phyloP scores from a whole-genome alignment of 2,329 filamentous ascomycete species.

The Neonectria hederae region DNA sequence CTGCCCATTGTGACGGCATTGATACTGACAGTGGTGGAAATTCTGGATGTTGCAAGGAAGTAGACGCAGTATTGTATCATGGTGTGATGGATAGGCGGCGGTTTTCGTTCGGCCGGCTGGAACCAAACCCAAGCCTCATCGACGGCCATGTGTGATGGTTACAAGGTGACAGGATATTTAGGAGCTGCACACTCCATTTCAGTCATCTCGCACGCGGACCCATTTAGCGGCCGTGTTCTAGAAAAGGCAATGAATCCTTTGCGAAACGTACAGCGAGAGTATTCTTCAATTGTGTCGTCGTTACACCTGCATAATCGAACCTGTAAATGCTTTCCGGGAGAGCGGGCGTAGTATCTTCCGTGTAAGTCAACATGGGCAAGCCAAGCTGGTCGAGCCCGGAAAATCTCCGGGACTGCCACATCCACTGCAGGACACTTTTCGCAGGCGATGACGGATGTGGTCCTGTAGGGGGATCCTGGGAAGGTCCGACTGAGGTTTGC shows the following conservation, averaged over 20 bases:
- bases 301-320: neutral
- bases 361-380: neutral
- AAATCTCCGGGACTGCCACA: neutral
- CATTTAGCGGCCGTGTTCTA: neutral
- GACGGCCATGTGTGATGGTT: neutral
- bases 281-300: neutral
- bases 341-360: neutral
- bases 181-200: neutral
- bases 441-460: neutral
- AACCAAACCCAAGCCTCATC: neutral
- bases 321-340: neutral
- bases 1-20: neutral
- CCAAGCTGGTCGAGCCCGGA: neutral
- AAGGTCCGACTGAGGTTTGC: constrained; percentile 3
- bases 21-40: neutral
- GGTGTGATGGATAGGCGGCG: neutral
- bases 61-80: neutral
- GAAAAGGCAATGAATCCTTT: neutral
- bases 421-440: neutral
- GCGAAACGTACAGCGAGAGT: neutral
- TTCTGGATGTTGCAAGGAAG: neutral
- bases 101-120: neutral
- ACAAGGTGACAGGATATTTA: neutral
- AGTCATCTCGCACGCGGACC: neutral
- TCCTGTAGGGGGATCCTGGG: neutral